Conservation (phyloP, 2,329 filamentous ascomycete species). For the Fusarium pseudonygamai region DNA sequence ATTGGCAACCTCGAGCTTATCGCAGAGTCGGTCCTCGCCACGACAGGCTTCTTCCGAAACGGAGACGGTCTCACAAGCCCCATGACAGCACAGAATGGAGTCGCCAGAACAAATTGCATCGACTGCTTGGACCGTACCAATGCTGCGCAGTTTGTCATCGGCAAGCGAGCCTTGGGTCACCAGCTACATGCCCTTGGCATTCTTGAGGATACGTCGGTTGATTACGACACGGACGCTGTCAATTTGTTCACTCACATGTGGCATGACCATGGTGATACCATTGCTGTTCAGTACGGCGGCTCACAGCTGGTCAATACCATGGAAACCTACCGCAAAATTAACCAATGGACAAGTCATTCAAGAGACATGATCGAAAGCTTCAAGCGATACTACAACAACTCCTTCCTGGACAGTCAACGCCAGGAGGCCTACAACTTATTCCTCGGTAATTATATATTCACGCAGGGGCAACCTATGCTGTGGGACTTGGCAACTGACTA, state of each 20-base stretch:
- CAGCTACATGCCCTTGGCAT: constrained; percentile 93
- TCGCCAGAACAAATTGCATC: constrained; percentile 96
- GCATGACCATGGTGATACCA: constrained; percentile 96
- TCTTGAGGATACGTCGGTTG: constrained; percentile 78
- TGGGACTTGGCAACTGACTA: constrained; percentile 97
- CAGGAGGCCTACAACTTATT: constrained; percentile 99
- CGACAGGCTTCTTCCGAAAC: constrained; percentile 95
- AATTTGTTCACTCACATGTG: constrained; percentile 99
- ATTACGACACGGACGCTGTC: constrained; percentile 95
- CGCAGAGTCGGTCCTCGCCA: constrained; percentile 84
- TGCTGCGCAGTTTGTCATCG: constrained; percentile 96
- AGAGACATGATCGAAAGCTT: constrained; percentile 99
- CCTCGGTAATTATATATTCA: constrained; percentile 92
- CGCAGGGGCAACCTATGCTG: constrained; percentile 88
- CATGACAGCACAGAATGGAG: constrained; percentile 82
- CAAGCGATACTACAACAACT: constrained; percentile 99
- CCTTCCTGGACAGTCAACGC: constrained; percentile 95
- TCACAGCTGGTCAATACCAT: constrained; percentile 99
- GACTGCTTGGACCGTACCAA: constrained; percentile 98
- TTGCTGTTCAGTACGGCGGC: constrained; percentile 96
- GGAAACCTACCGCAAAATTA: constrained; percentile 98
- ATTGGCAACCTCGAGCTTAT: constrained; percentile 91
- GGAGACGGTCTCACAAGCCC: constrained; percentile 75
- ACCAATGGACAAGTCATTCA: constrained; percentile 97
- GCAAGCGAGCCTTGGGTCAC: constrained; percentile 89